These are phyloP conservation scores for Phytophthora sp. DNA, from an alignment of 352 stramenopile species.

Conservation along the genomic window DNA sequence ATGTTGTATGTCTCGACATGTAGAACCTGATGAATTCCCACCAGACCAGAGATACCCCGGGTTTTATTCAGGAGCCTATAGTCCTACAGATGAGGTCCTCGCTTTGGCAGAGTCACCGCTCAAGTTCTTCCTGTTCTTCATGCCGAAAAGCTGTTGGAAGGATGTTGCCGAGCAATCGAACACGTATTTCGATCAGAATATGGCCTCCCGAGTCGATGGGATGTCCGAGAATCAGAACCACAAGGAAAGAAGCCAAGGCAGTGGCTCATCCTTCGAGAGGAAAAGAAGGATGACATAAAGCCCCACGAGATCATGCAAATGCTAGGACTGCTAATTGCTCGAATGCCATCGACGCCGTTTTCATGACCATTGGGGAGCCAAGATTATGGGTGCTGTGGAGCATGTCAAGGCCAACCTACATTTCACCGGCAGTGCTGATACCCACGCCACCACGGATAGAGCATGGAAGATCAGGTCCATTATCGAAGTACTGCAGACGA, in stretches of 20 bases:
- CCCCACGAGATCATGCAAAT: no score
- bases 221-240: no score
- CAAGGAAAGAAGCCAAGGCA: no score
- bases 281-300: no score
- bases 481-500: not conserved
- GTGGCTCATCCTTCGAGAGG: no score
- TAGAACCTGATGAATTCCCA: conserved; percentile 2
- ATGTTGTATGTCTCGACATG: conserved; percentile 19
- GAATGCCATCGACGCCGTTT: conserved; percentile 9
- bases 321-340: conserved; percentile 2
- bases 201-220: no score
- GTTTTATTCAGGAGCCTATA: not conserved
- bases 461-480: conserved; percentile 13
- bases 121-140: conserved; percentile 11
- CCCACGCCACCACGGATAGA: not conserved
- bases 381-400: not conserved
- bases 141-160: no score
- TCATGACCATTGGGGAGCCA: not conserved
- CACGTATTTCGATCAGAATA: no score
- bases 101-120: conserved; percentile 3
- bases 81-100: not conserved
- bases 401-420: conserved; percentile 20
- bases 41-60: not conserved
- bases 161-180: no score
- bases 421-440: conserved; percentile 11